Base-by-base conservation (phyloP, 306 rosid species). In the Corylus heterophylla region DNA sequence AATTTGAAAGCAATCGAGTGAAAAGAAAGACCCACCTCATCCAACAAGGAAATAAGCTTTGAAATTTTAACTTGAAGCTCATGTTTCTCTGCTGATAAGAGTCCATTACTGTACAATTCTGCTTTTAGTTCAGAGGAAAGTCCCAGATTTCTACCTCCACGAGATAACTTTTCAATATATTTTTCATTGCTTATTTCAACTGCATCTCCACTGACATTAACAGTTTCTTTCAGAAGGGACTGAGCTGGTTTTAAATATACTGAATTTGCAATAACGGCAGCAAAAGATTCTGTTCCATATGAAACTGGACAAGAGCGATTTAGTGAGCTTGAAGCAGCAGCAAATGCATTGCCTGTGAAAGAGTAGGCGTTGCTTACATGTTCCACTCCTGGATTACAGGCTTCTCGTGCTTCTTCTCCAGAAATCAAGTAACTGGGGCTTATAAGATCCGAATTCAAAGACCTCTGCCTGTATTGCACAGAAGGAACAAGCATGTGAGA, bases 171-270 rank as follows among this genome's bases (percentile, higher is more conserved):
- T 29, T 80, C 90, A 37, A 75, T 76, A 80, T 83, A 82, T 66
- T 84, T 86, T n/a, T 88, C 91, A 80, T 84, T 85, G 83, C 83
- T 82, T 20, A 89, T 72, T 55, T 89, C 91, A 51, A 86, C 78
- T 52, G 78, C 86, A 49, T 81, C 87, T 17, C 89, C 94, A 78
- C 89, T 90, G 42, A 90, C 85, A 82, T 71, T 83, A 80, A 88
- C 90, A 59, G 88, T 69, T 83, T 93, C 96, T 59, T 91, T 87
- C 74, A 93, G 87, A 71, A 93, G 96, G 59, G 90, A 82, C 63
- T 88, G 91, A 4, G 78, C 88, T 17, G 97, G 97, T 75, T 81
- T 93, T 47, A 90, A 83, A 76, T 88, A 93, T 29, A 88, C 84
- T 2, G 97, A 93, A 83, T 84, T 86, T 1, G 89, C 84, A 74